phyloP scores from a whole-genome alignment of 2,329 filamentous ascomycete species.

The Emergomyces orientalis region DNA sequence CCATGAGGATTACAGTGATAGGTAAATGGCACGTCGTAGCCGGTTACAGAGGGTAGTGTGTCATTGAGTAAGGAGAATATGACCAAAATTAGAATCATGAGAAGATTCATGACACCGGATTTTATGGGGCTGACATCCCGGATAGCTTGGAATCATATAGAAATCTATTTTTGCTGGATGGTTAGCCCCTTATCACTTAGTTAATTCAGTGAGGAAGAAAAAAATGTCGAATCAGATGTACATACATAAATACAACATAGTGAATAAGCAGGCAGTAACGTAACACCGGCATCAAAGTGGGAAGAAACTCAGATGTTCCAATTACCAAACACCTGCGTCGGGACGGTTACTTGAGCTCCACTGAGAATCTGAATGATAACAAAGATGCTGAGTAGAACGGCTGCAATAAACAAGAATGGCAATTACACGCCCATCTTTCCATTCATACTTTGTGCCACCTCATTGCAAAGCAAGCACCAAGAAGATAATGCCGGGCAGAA shows the following conservation, averaged over 20 bases:
- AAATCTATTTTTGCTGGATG: constrained; percentile 3
- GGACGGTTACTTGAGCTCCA: too few species aligned
- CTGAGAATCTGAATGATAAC: not conserved
- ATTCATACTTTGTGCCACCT: constrained; percentile 14
- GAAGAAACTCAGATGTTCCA: not conserved
- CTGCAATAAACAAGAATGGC: too few species aligned
- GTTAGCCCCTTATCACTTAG: not conserved
- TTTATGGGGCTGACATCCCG: constrained; percentile 32
- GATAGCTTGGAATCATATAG: constrained; percentile 36
- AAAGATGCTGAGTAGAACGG: not conserved
- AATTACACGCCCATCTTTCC: constrained; percentile 14
- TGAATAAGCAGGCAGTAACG: too few species aligned
- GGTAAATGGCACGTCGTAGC: constrained; percentile 41
- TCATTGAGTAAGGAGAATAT: constrained; percentile 37
- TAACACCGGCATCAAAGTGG: too few species aligned
- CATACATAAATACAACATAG: constrained; percentile 1
- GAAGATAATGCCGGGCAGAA: constrained; percentile 15
- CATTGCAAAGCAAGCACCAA: constrained; percentile 16
- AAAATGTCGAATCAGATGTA: not conserved
- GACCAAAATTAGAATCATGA: constrained; percentile 23
- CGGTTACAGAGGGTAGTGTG: constrained; percentile 29
- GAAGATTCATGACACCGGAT: constrained; percentile 38
- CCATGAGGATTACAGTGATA: constrained; percentile 19
- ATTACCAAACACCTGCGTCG: too few species aligned
- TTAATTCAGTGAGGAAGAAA: not conserved